A percentile compares a stretch with the other conserved stretches of the same genome.
phyloP scores from a whole-genome alignment of 176 grass and related monocot genomes.

The Bromus sterilis region DNA sequence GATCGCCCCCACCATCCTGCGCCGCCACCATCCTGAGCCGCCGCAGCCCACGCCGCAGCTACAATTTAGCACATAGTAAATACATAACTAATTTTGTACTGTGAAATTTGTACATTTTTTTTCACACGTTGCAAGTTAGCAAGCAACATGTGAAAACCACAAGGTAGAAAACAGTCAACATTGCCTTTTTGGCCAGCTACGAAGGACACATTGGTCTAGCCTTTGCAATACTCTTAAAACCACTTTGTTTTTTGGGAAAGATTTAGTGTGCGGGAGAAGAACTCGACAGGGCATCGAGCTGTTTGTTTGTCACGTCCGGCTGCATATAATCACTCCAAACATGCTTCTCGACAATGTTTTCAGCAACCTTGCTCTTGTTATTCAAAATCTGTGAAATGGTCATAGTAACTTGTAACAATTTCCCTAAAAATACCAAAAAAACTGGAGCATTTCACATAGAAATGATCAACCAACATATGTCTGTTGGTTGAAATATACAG shows the following conservation, averaged over 20 bases:
- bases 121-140: too few relatives aligned
- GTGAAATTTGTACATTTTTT: too few relatives aligned
- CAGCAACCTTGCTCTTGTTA: constrained; percentile 5
- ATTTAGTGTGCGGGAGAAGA: too few relatives aligned
- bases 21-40: too few relatives aligned
- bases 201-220: background rate
- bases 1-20: too few relatives aligned
- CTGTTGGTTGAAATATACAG: background rate
- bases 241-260: background rate
- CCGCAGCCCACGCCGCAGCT: too few relatives aligned
- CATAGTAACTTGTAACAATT: background rate
- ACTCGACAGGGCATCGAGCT: background rate
- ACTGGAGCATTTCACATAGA: background rate
- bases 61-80: too few relatives aligned
- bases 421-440: background rate
- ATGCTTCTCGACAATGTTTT: background rate
- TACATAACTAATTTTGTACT: too few relatives aligned
- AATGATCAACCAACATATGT: background rate
- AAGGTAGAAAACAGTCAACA: too few relatives aligned
- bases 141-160: too few relatives aligned
- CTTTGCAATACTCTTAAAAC: background rate
- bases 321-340: background rate
- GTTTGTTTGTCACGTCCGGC: background rate
- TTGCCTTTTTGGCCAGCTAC: constrained; percentile 9
- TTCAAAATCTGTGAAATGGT: background rate